Base-by-base conservation (phyloP, 345 rosid species). In the Gossypium stocksii region DNA sequence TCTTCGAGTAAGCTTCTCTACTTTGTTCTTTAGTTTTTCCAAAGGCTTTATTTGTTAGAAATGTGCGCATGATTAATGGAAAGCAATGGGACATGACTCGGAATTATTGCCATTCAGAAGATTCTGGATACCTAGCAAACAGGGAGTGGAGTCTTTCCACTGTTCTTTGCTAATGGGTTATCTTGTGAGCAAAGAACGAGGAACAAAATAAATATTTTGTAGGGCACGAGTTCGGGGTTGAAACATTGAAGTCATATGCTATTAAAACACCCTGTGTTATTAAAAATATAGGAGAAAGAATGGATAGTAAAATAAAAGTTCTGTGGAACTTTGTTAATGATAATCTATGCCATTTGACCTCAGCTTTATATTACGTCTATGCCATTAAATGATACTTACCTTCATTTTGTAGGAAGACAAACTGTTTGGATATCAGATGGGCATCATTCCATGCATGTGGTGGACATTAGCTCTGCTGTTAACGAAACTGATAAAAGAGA, bases 341-440 rank as follows among this genome's bases (percentile, higher is more conserved):
- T 48, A 67, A 67, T 22, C 48, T 46, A 14, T 67, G 56, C 48
- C 57, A 17, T 68, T 54, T 53, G 48, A 3, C n/a, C 12, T 29
- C 11, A 44, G 51, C 66, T 25, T 71, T 56, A 22, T 16, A 48
- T 12, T 49, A 46, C 7, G 1, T 54, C 44, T 57, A 9, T 43
- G 64, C 69, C 59, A 53, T 68, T 73, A 71, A 79, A 71, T 66
- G 71, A 56, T 43, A 20, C 20, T 70, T 73, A 74, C 56, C 12
- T 46, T 74, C 54, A 43, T 82, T 72, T 74, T 83, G 80, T 82
- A 92, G 96, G 86, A 80, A 73, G 74, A 3, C 90, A 86, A 84
- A 84, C 85, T 73, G 74, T 89, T 78, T 92, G 97, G 96, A 68
- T 90, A 52, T 82, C 89, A 3, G 96, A 92, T 79, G 93, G 94